A percentile compares a stretch with the other conserved stretches of the same genome.
phyloP scores from a whole-genome alignment of 331 rosid genomes.

The Cucumis variabilis region DNA sequence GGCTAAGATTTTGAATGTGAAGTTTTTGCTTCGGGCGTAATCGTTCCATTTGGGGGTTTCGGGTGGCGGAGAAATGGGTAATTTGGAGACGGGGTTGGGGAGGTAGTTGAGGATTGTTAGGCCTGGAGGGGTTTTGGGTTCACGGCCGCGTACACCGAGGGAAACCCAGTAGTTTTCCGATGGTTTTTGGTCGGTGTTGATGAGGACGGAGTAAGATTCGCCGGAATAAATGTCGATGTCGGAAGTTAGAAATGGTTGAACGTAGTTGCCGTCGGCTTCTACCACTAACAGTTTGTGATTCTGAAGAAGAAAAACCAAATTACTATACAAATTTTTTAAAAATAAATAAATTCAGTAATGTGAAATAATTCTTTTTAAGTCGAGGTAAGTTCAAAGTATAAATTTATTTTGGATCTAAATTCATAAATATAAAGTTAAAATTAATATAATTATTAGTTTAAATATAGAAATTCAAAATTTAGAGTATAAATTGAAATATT shows the following conservation, averaged over 20 bases:
- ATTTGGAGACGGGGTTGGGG: conserved; percentile 52
- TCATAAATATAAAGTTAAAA: too few relatives aligned
- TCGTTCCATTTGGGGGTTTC: conserved; percentile 75
- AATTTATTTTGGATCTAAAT: too few relatives aligned
- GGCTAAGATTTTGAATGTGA: conserved; percentile 57
- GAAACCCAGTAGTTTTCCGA: conserved; percentile 74
- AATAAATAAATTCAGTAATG: too few relatives aligned
- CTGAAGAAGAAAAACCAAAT: conserved; percentile 29
- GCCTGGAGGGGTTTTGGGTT: conserved; percentile 61
- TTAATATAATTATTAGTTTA: too few relatives aligned
- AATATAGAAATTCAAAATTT: too few relatives aligned
- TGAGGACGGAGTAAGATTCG: conserved; percentile 78
- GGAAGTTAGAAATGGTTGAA: conserved; percentile 57
- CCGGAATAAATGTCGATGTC: conserved; percentile 88
- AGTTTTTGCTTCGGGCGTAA: conserved; percentile 59
- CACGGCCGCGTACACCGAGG: conserved; percentile 64
- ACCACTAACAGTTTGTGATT: conserved; percentile 76
- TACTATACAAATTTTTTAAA: too few relatives aligned
- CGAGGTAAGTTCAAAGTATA: too few relatives aligned
- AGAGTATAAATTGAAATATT: too few relatives aligned
- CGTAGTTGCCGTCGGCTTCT: conserved; percentile 88
- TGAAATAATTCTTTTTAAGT: too few relatives aligned
- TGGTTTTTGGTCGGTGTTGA: conserved; percentile 72
- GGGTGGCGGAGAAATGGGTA: conserved; percentile 73
- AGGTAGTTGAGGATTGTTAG: conserved; percentile 68